These are phyloP conservation scores for Cruciata laevipes DNA, from an alignment of 257 asterid genomes.

Conservation along the genomic window DNA sequence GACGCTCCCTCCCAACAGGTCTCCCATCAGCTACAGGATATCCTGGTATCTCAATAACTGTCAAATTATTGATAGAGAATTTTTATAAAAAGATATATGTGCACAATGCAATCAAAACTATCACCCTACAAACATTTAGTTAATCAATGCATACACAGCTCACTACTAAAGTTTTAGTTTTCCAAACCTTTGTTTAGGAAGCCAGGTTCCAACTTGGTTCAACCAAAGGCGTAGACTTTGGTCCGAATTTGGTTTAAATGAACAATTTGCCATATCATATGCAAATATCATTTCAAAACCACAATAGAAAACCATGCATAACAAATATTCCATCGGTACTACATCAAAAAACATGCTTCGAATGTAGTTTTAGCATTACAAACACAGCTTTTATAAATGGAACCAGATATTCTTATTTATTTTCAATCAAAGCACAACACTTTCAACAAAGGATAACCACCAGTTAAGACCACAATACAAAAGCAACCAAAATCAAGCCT, in stretches of 20 bases:
- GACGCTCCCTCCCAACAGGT: conserved; percentile 47
- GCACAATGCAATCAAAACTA: neutral
- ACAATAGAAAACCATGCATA: neutral
- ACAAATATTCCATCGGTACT: neutral
- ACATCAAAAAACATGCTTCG: neutral
- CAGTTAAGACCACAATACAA: neutral
- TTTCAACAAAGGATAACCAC: no score
- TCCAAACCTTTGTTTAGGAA: neutral
- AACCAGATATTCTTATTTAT: neutral
- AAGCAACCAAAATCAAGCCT: neutral
- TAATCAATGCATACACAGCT: neutral
- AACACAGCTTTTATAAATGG: neutral
- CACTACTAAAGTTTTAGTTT: no score
- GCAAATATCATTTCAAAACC: neutral
- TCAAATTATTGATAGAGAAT: neutral
- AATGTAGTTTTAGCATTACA: neutral
- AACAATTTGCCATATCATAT: neutral
- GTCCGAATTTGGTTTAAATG: neutral
- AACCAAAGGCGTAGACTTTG: neutral
- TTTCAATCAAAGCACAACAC: no score
- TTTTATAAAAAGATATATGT: neutral
- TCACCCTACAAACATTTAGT: neutral
- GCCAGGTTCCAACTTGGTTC: neutral
- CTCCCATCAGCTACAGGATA: conserved; percentile 57
- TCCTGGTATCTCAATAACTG: conserved; percentile 7